Base-by-base conservation (phyloP, 768 basidiomycete genomes). In the Collybiopsis luxurians region DNA sequence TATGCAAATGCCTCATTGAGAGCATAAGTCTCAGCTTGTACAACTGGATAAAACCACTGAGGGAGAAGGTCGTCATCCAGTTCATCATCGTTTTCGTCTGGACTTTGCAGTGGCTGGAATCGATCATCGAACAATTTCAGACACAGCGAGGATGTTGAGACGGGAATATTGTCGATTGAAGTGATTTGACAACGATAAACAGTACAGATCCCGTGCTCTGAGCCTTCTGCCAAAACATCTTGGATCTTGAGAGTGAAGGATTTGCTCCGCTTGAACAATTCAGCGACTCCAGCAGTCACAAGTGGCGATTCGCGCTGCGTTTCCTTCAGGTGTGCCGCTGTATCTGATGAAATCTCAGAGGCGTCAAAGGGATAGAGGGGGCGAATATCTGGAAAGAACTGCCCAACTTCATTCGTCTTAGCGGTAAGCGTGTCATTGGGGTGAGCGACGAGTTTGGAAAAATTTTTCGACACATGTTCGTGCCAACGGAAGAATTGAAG, bases 401-500 rank as follows among this genome's bases (percentile, higher is more conserved):
- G 48, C 45, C 46, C 46, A 38, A 59, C 58, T 30, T 53, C 57
- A 34, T 55, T 44, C 55, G 60, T 61, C 46, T 38, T 49, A 46
- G 54, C 39, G 43, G 39, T 45, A 31, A 69, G 56, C 0, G 43
- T 59, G 45, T 65, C 67, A 21, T 36, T 43, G 26, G 63, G 56
- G 43, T 27, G 54, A 45, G 62, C 59, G 50, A 67, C 55, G 24
- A 61, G 53, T 52, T 61, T 62, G 0, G 59, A 48, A 43, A 53
- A 31, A 10, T 61, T 47, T 38, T 54, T 43, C 36, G 55, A 46
- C n/a, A 67, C 59, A 49, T 62, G 49, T 21, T 55, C 51, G 13
- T 60, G 59, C 67, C 67, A 69, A 42, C 66, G 66, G 57, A 67
- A 66, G 53, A 67, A 67, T 56, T 69, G 67, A 39, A 66, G 58